phyloP scores from a whole-genome alignment of 2,329 filamentous ascomycete species.

The Aspergillus intermedius region DNA sequence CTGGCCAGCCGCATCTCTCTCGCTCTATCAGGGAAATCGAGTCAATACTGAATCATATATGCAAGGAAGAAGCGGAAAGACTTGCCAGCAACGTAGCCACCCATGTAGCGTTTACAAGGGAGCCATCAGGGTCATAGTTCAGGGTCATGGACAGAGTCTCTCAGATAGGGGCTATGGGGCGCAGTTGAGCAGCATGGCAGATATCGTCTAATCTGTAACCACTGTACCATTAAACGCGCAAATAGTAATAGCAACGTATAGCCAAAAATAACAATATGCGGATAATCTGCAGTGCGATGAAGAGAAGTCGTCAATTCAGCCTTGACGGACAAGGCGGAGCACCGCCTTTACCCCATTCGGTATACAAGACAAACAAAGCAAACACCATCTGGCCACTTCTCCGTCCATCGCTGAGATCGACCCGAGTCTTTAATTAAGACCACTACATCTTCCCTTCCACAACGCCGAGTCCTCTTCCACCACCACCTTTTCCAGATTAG shows the following conservation, averaged over 20 bases:
- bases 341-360: slow-evolving; percentile 8
- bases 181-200: slow-evolving; percentile 6
- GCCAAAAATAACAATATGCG: background rate
- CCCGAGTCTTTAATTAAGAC: background rate
- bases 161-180: background rate
- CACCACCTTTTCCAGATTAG: slow-evolving; percentile 1
- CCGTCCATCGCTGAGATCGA: background rate
- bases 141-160: slow-evolving; percentile 32
- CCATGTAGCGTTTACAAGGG: slow-evolving; percentile 32
- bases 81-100: slow-evolving; percentile 34
- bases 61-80: background rate
- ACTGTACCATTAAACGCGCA: background rate
- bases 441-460: slow-evolving; percentile 3
- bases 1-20: slow-evolving; percentile 54
- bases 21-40: slow-evolving; percentile 40
- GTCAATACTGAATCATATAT: slow-evolving; percentile 5
- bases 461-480: slow-evolving; percentile 5
- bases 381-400: slow-evolving; percentile 6
- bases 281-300: background rate
- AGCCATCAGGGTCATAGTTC: slow-evolving; percentile 34
- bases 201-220: background rate
- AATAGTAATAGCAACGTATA: background rate
- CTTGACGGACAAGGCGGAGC: background rate
- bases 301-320: background rate
- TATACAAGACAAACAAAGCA: background rate